Percentiles rank a stretch among this genome's conserved stretches.
Conservation (phyloP, 495 filamentous ascomycete genomes). For the Hyaloscypha finlandica region DNA sequence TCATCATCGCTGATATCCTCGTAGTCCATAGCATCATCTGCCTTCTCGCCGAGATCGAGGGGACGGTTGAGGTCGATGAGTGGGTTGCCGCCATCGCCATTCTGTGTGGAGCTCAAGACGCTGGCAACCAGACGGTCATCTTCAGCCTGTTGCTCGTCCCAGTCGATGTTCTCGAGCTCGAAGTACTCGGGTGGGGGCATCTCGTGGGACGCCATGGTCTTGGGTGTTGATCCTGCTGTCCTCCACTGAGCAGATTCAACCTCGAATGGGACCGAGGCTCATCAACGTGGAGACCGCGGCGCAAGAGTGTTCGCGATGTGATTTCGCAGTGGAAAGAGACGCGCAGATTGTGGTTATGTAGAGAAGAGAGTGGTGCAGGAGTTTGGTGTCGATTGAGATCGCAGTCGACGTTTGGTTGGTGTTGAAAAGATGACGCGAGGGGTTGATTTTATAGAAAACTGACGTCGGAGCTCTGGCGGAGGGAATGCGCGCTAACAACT, state of each 20-base stretch:
- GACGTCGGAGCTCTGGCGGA: neutral
- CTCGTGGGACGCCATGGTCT: conserved; percentile 11
- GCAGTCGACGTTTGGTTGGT: neutral
- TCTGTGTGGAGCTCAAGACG: neutral
- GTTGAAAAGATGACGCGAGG: neutral
- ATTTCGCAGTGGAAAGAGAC: neutral
- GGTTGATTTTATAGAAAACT: neutral
- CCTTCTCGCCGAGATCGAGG: conserved; percentile 57
- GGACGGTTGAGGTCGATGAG: conserved; percentile 26
- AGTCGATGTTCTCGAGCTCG: conserved; percentile 15
- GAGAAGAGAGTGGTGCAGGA: neutral
- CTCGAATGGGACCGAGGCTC: neutral
- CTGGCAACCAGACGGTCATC: conserved; percentile 24
- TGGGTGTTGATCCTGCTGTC: neutral
- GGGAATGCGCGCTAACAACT: neutral
- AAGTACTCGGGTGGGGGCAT: neutral
- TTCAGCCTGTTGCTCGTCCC: conserved; percentile 23
- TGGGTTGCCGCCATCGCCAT: conserved; percentile 44
- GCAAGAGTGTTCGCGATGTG: neutral
- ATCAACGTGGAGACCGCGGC: neutral
- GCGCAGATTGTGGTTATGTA: neutral
- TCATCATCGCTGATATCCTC: conserved; percentile 73
- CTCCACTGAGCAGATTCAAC: conserved; percentile 6
- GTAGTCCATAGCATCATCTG: conserved; percentile 81
- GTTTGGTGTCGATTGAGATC: neutral